Percentiles rank a stretch among this genome's conserved stretches.
These are phyloP conservation scores for Sequoia sempervirens DNA, from an alignment of 75 land plant genomes.

Conservation along the genomic window DNA sequence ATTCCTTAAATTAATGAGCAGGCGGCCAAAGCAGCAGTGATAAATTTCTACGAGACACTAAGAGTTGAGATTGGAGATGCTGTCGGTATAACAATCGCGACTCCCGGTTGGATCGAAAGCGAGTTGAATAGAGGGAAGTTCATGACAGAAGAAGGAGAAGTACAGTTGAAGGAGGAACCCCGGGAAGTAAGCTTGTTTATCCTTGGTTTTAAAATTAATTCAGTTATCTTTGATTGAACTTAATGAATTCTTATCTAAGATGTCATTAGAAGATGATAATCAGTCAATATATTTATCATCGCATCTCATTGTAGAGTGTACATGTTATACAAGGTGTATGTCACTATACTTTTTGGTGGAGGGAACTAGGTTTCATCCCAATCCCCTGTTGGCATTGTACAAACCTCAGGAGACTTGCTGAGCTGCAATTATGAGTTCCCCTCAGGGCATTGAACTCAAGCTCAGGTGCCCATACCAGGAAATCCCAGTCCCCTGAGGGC, in stretches of 20 bases:
- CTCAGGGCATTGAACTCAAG: too few relatives aligned
- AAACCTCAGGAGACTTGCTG: too few relatives aligned
- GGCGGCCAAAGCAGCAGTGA: slow-evolving; percentile 85
- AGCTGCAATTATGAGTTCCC: too few relatives aligned
- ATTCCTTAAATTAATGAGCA: slow-evolving; percentile 4
- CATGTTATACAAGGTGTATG: too few relatives aligned
- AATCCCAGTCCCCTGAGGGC: too few relatives aligned
- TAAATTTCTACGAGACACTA: slow-evolving; percentile 80
- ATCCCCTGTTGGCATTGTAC: too few relatives aligned
- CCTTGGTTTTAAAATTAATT: background rate
- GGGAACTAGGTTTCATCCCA: too few relatives aligned
- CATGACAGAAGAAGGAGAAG: slow-evolving; percentile 64
- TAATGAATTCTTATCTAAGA: background rate
- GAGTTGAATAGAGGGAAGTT: slow-evolving; percentile 75
- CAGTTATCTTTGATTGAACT: background rate
- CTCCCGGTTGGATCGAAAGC: slow-evolving; percentile 80
- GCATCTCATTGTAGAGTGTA: too few relatives aligned
- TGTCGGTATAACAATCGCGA: slow-evolving; percentile 81
- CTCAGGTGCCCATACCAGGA: too few relatives aligned
- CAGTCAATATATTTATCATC: too few relatives aligned
- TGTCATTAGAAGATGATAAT: too few relatives aligned
- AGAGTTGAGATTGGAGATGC: slow-evolving; percentile 66
- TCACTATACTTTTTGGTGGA: too few relatives aligned
- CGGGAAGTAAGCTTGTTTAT: slow-evolving; percentile 45
- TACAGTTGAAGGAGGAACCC: slow-evolving; percentile 60